These are phyloP conservation scores for Pseudogymnoascus verrucosus DNA, from an alignment of 2,329 filamentous ascomycete genomes.

Conservation along the genomic window DNA sequence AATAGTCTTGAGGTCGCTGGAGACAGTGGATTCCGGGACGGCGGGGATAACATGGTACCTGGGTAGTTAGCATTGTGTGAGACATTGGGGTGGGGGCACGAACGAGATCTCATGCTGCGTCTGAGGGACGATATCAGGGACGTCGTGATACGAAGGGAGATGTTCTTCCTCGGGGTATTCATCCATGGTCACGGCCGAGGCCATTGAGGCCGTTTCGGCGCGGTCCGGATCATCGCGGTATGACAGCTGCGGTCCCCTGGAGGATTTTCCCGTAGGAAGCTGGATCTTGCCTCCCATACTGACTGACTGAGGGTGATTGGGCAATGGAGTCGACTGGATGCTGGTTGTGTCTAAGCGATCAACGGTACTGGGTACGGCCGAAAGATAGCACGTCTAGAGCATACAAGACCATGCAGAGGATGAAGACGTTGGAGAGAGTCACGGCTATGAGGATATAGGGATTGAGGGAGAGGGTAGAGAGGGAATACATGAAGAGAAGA, in stretches of 20 bases:
- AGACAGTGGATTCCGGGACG: conserved; percentile 21
- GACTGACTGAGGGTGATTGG: not conserved
- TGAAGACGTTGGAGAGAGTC: not conserved
- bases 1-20: conserved; percentile 18
- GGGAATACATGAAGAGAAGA: not conserved
- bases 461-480: not conserved
- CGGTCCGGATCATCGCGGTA: conserved; percentile 6
- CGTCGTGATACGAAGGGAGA: conserved; percentile 17
- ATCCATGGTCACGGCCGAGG: conserved; percentile 19
- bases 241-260: not conserved
- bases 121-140: conserved; percentile 6
- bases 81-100: not conserved
- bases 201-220: conserved; percentile 20
- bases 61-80: not conserved
- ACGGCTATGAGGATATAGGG: not conserved
- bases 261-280: not conserved
- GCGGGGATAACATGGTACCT: conserved; percentile 17
- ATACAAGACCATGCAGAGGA: not conserved
- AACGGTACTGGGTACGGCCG: not conserved
- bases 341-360: not conserved
- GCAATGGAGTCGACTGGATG: not conserved
- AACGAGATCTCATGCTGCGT: not conserved
- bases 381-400: not conserved
- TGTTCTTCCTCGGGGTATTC: conserved; percentile 18
- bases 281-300: not conserved